A percentile compares a stretch with the other conserved stretches of the same genome.
These are phyloP conservation scores for Pleurotus citrinopileatus DNA, from an alignment of 768 basidiomycete species.

Conservation along the genomic window DNA sequence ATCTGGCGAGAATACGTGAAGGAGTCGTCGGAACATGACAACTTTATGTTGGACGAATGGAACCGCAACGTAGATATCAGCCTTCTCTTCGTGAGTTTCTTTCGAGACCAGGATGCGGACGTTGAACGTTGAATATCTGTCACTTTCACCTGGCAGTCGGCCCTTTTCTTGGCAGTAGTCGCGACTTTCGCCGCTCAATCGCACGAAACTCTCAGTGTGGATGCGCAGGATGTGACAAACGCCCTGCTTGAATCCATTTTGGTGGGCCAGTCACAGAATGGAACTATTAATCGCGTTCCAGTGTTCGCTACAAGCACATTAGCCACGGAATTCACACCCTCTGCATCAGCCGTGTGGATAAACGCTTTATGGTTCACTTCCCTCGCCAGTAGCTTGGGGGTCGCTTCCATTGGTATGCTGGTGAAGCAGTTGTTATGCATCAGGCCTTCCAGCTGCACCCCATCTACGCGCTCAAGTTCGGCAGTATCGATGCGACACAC, in stretches of 20 bases:
- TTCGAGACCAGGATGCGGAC: background rate
- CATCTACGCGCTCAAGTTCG: slow-evolving; percentile 13
- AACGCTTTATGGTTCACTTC: slow-evolving; percentile 19
- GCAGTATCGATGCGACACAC: slow-evolving; percentile 16
- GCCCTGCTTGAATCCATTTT: slow-evolving; percentile 12
- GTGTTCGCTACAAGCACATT: background rate
- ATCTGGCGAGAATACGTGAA: slow-evolving; percentile 11
- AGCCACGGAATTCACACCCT: slow-evolving; percentile 3
- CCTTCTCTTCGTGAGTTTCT: slow-evolving; percentile 15
- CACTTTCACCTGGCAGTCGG: slow-evolving; percentile 8
- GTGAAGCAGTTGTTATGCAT: slow-evolving; percentile 18
- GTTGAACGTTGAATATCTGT: background rate
- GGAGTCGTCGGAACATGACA: slow-evolving; percentile 10
- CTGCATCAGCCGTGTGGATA: slow-evolving; percentile 14
- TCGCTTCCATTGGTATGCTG: slow-evolving; percentile 15
- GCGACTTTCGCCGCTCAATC: slow-evolving; percentile 15
- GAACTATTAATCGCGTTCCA: background rate
- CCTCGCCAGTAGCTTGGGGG: slow-evolving; percentile 15
- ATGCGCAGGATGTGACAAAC: slow-evolving; percentile 15
- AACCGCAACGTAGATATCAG: slow-evolving; percentile 15
- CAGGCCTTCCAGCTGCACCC: slow-evolving; percentile 11
- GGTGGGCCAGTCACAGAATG: slow-evolving; percentile 4
- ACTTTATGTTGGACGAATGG: slow-evolving; percentile 10
- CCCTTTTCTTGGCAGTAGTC: slow-evolving; percentile 17
- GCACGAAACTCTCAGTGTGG: slow-evolving; percentile 11